Evolutionary conservation across 371 early-diverging fungal species (phyloP).

Genomic region (Zancudomyces culisetae): DNA sequence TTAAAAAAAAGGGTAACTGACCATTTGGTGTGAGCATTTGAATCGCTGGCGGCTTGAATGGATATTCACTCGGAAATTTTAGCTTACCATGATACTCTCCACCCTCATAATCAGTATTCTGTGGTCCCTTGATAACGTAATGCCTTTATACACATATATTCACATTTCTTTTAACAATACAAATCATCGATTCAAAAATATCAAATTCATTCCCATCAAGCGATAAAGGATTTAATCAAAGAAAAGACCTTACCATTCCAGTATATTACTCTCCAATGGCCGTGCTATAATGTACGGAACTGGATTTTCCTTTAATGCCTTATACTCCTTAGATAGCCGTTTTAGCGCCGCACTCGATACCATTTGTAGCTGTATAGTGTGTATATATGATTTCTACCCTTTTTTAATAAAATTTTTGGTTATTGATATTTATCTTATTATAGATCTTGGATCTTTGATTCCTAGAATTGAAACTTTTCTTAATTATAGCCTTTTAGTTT

Average conservation of each 20-base stretch:
- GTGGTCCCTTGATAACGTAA: slow-evolving; percentile 85
- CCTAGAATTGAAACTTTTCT: too few relatives aligned
- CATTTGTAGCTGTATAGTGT: too few relatives aligned
- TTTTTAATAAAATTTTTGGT: too few relatives aligned
- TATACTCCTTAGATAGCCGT: slow-evolving; percentile 81
- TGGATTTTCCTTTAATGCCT: slow-evolving; percentile 44
- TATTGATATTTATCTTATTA: too few relatives aligned
- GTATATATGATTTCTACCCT: too few relatives aligned
- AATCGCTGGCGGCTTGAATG: slow-evolving; percentile 88
- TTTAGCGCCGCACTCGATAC: slow-evolving; percentile 75
- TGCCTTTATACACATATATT: slow-evolving; percentile 36
- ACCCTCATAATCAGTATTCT: slow-evolving; percentile 74
- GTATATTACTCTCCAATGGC: slow-evolving; percentile 80
- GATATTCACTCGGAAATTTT: slow-evolving; percentile 87
- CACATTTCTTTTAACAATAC: not conserved
- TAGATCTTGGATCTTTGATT: too few relatives aligned
- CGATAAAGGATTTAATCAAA: not conserved
- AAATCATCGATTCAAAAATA: not conserved
- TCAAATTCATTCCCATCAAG: not conserved
- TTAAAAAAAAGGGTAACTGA: slow-evolving; percentile 2
- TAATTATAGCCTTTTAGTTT: too few relatives aligned
- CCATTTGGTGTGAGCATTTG: slow-evolving; percentile 87
- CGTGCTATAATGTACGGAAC: slow-evolving; percentile 62
- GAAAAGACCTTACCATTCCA: slow-evolving; percentile 53
- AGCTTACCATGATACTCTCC: slow-evolving; percentile 89